Base-by-base conservation (phyloP, 2,329 filamentous ascomycete species). In the Nothomitra cinnamomea region DNA sequence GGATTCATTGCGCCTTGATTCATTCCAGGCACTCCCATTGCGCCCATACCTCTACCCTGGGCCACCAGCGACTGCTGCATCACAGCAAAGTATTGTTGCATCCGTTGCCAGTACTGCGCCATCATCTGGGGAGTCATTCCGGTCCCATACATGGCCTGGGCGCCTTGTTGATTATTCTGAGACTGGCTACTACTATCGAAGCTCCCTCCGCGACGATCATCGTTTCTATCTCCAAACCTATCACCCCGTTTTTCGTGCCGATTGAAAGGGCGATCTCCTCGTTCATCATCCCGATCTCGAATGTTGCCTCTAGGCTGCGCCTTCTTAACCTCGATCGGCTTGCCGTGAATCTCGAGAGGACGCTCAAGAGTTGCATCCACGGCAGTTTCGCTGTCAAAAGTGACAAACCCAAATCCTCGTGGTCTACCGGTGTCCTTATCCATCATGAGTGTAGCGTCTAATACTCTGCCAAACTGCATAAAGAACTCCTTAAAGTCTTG, bases 381-480 rank as follows among this genome's bases (percentile, higher is more conserved):
- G 17, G 92, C 92, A 15, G 87, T 82, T 63, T 98, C 92, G 60
- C 83, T 94, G 69, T 98, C 92, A 61, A 98, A 98, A 0, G 92
- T 98, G 53, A 98, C 92, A 66, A 98, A 98, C 13, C 92, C 92
- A 63, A 98, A 98, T 1, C 92, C 92, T 64, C 92, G 79, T 2
- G 92, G 92, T 41, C 92, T 80, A n/a, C 92, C 92, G 0, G 92
- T 98, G 67, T 98, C 92, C 70, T 98, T 98, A 67, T 98, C 92
- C 82, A 98, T 98, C 92, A 98, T 98, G 1, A 98, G 79, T 0
- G 92, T 98, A 1, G 92, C 92, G 69, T 98, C 92, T 40, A 98
- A 83, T 19, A 98, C 92, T 57, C 90, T 83, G 25, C 92, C 92
- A 62, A 96, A 98, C 63, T 95, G 87, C 63, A 85, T 87, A 70